Conservation (phyloP, 2,329 filamentous ascomycete species). For the Diaporthe sp. region DNA sequence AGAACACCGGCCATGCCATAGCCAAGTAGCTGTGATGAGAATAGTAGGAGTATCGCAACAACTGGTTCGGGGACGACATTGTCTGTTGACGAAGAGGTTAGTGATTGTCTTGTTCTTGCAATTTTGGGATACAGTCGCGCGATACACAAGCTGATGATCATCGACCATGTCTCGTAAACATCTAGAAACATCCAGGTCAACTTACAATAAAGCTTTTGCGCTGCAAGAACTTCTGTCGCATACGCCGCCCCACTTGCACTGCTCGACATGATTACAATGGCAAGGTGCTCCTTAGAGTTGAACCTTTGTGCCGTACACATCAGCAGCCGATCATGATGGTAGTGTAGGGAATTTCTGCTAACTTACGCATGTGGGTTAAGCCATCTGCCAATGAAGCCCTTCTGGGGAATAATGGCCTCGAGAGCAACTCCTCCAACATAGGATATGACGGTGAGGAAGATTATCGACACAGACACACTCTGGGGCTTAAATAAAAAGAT, state of each 20-base stretch:
- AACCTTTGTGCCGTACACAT: slow-evolving; percentile 35
- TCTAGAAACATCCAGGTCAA: slow-evolving; percentile 16
- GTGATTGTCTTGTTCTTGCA: neutral
- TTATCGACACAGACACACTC: slow-evolving; percentile 57
- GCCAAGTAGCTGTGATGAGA: slow-evolving; percentile 64
- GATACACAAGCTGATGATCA: neutral
- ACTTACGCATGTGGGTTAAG: slow-evolving; percentile 45
- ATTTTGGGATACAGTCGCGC: neutral
- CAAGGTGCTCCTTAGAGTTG: slow-evolving; percentile 46
- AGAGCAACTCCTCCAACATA: slow-evolving; percentile 59
- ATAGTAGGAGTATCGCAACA: slow-evolving; percentile 58
- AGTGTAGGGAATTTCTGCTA: neutral
- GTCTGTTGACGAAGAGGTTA: slow-evolving; percentile 44
- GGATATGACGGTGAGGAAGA: slow-evolving; percentile 60
- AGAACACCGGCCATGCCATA: slow-evolving; percentile 64
- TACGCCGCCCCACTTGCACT: slow-evolving; percentile 43
- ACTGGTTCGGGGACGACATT: slow-evolving; percentile 54
- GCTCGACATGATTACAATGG: slow-evolving; percentile 44
- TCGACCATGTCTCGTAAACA: neutral
- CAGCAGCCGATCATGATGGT: neutral
- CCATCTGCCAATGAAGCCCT: slow-evolving; percentile 50
- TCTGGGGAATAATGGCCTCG: slow-evolving; percentile 53
- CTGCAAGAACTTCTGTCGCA: slow-evolving; percentile 56
- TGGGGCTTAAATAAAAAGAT: slow-evolving; percentile 65
- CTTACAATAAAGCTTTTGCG: slow-evolving; percentile 59